These are phyloP conservation scores for Apostasia shenzhenica DNA, from an alignment of 106 monocot species.

Conservation along the genomic window DNA sequence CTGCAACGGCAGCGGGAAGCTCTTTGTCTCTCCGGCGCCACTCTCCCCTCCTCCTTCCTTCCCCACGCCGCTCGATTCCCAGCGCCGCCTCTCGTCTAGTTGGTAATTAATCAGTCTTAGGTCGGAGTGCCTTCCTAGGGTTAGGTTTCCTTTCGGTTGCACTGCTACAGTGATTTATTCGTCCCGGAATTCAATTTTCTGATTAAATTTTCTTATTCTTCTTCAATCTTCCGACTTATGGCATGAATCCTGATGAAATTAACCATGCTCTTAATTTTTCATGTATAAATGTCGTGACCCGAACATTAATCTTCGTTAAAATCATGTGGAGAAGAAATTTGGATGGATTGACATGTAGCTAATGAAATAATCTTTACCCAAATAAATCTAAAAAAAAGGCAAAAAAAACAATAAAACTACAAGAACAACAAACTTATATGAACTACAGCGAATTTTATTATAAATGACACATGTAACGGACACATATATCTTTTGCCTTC, in stretches of 20 bases:
- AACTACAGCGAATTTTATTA: too few species aligned
- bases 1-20: background rate
- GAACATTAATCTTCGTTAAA: too few species aligned
- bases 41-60: background rate
- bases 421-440: too few species aligned
- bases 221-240: background rate
- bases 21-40: background rate
- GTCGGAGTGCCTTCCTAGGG: background rate
- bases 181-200: background rate
- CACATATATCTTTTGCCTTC: too few species aligned
- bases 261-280: background rate
- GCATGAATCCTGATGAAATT: background rate
- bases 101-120: background rate
- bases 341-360: too few species aligned
- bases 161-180: background rate
- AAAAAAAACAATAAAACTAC: too few species aligned
- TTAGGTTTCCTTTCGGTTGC: background rate
- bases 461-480: too few species aligned
- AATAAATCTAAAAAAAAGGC: too few species aligned
- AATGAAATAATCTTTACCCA: too few species aligned
- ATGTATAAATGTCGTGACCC: too few species aligned
- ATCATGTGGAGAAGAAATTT: too few species aligned
- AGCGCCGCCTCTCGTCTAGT: background rate
- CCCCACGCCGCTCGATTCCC: background rate
- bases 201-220: background rate